Evolutionary conservation across 169 alveolate genomes (phyloP).

Genomic region (Toxoplasma gondii): DNA sequence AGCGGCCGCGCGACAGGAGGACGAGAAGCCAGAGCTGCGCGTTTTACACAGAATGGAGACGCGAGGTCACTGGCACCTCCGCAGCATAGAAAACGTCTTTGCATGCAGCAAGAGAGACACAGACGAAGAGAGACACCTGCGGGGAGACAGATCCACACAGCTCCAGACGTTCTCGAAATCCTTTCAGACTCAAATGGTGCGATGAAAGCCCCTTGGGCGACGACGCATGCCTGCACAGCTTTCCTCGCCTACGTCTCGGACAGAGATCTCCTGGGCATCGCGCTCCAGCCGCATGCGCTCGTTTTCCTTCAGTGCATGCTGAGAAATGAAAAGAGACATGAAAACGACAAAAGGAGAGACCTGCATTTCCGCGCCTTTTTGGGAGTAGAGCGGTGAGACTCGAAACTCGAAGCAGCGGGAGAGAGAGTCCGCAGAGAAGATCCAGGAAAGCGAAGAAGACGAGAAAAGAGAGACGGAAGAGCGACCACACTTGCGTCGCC

Average conservation of each 20-base stretch:
- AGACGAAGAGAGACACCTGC: too few species aligned
- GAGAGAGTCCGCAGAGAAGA: neutral
- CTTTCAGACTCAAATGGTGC: too few species aligned
- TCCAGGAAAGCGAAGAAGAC: neutral
- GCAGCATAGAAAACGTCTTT: too few species aligned
- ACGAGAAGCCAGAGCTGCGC: too few species aligned
- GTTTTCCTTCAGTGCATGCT: neutral
- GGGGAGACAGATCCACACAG: too few species aligned
- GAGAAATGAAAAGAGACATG: neutral
- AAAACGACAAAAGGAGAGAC: neutral
- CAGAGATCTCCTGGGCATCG: neutral
- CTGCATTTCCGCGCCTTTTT: neutral
- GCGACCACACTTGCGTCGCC: neutral
- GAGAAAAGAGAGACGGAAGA: neutral
- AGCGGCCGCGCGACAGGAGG: too few species aligned
- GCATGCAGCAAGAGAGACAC: too few species aligned
- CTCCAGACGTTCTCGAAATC: too few species aligned
- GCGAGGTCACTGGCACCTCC: too few species aligned
- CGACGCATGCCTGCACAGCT: too few species aligned
- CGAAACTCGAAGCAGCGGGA: neutral
- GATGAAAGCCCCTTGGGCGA: too few species aligned
- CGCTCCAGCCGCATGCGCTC: neutral
- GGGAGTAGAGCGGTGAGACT: neutral
- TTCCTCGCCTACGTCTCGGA: neutral
- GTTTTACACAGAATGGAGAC: too few species aligned